These are phyloP conservation scores for Epichloe baconii DNA, from an alignment of 2,329 filamentous ascomycete species.

Conservation along the genomic window DNA sequence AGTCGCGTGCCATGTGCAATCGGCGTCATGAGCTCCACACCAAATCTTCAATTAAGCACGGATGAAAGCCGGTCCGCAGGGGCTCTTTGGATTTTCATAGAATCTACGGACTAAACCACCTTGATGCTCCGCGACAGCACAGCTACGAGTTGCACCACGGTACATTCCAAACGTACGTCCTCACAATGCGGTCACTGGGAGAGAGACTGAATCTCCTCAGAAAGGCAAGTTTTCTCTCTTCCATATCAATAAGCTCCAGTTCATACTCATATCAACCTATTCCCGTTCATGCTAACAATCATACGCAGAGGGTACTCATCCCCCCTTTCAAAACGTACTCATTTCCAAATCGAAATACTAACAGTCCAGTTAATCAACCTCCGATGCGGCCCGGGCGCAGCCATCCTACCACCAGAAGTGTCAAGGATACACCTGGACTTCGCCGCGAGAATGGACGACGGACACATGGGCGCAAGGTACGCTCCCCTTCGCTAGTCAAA, in stretches of 20 bases:
- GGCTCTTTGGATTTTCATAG: background rate
- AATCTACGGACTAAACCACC: background rate
- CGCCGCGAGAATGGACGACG: constrained; percentile 44
- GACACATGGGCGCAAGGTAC: constrained; percentile 63
- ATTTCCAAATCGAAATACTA: constrained; percentile 6
- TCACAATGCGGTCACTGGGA: constrained; percentile 34
- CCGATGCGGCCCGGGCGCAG: constrained; percentile 71
- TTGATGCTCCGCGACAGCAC: background rate
- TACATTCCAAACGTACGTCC: background rate
- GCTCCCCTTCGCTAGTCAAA: constrained; percentile 12
- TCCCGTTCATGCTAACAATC: background rate
- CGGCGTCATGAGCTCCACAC: background rate
- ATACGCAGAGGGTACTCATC: constrained; percentile 28
- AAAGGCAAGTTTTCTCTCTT: constrained; percentile 40
- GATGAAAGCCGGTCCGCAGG: constrained; percentile 14
- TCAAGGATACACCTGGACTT: constrained; percentile 66
- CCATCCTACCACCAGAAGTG: constrained; percentile 63
- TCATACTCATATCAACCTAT: background rate
- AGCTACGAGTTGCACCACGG: background rate
- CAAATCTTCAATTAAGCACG: background rate
- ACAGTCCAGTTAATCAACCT: constrained; percentile 54
- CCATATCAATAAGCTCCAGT: background rate
- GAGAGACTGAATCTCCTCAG: constrained; percentile 64
- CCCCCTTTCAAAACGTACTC: background rate
- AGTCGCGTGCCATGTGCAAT: background rate